Evolutionary conservation across 768 basidiomycete genomes (phyloP).

Genomic region (Mycena haematopus): DNA sequence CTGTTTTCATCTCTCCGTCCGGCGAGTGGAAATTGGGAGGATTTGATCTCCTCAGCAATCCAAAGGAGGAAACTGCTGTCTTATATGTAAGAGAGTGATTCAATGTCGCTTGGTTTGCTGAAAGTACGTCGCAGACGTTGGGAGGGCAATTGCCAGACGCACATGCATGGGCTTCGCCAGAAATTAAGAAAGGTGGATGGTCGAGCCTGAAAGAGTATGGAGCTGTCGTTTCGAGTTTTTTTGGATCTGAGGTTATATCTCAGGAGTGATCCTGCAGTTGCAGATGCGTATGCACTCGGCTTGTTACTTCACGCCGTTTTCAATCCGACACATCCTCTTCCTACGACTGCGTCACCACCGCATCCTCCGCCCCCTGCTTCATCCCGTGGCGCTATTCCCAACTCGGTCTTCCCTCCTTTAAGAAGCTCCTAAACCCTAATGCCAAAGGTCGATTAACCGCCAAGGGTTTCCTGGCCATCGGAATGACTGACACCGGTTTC

Average conservation of each 20-base stretch:
- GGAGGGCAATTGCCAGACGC: slow-evolving; percentile 70
- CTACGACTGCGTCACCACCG: slow-evolving; percentile 71
- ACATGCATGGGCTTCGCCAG: slow-evolving; percentile 72
- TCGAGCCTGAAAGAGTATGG: slow-evolving; percentile 79
- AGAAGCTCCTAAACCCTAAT: slow-evolving; percentile 89
- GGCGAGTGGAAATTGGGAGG: slow-evolving; percentile 98
- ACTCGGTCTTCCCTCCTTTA: slow-evolving; percentile 79
- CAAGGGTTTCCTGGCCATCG: slow-evolving; percentile 78
- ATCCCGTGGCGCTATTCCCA: slow-evolving; percentile 79
- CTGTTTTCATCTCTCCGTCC: slow-evolving; percentile 89
- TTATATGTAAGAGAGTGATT: slow-evolving; percentile 70
- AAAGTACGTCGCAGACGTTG: slow-evolving; percentile 56
- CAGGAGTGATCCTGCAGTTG: slow-evolving; percentile 61
- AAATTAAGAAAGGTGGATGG: slow-evolving; percentile 91
- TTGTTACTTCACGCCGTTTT: slow-evolving; percentile 86
- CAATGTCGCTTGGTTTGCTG: slow-evolving; percentile 18
- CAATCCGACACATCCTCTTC: slow-evolving; percentile 81
- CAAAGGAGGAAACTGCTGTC: slow-evolving; percentile 78
- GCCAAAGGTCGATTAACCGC: slow-evolving; percentile 79
- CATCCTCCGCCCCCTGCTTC: slow-evolving; percentile 82
- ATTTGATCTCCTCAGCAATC: slow-evolving; percentile 87
- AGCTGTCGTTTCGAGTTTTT: neutral
- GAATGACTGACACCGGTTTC: slow-evolving; percentile 84
- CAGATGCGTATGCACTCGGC: slow-evolving; percentile 90
- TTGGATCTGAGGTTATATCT: slow-evolving; percentile 5